Conservation (phyloP, 1,139 yeast species). For the Blastobotrys persicus region DNA sequence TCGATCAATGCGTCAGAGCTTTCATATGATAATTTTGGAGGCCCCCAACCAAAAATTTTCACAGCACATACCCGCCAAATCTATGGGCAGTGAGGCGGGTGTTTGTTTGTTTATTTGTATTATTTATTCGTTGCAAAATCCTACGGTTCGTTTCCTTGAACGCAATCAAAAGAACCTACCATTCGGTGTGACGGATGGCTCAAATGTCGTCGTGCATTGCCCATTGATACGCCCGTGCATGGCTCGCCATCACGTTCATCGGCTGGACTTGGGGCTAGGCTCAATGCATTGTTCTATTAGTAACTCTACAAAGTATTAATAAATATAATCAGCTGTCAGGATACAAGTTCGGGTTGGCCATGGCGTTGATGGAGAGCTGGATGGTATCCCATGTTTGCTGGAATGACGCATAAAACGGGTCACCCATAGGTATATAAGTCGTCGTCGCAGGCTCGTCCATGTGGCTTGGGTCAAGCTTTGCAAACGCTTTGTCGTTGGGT, state of each 20-base stretch:
- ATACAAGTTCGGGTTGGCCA: neutral
- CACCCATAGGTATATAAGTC: neutral
- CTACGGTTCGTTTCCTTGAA: too few relatives aligned
- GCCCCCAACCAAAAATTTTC: neutral
- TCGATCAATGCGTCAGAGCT: neutral
- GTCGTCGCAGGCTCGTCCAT: neutral
- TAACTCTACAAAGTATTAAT: neutral
- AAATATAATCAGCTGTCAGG: neutral
- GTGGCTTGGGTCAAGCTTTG: neutral
- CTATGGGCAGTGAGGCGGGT: too few relatives aligned
- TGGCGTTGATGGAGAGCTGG: slow-evolving; percentile 5
- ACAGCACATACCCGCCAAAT: neutral
- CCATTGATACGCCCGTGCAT: too few relatives aligned
- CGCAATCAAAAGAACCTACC: too few relatives aligned
- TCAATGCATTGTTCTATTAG: too few relatives aligned
- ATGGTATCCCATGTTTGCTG: slow-evolving; percentile 10
- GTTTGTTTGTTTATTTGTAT: too few relatives aligned
- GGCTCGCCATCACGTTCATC: too few relatives aligned
- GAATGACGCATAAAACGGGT: slow-evolving; percentile 7
- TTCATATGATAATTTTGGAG: neutral
- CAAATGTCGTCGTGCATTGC: too few relatives aligned
- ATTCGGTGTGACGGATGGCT: too few relatives aligned
- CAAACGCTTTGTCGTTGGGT: neutral
- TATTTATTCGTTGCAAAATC: too few relatives aligned
- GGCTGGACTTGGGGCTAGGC: too few relatives aligned